Evolutionary conservation across 257 asterid species (phyloP).

Genomic region (Solanum sparsipilum): DNA sequence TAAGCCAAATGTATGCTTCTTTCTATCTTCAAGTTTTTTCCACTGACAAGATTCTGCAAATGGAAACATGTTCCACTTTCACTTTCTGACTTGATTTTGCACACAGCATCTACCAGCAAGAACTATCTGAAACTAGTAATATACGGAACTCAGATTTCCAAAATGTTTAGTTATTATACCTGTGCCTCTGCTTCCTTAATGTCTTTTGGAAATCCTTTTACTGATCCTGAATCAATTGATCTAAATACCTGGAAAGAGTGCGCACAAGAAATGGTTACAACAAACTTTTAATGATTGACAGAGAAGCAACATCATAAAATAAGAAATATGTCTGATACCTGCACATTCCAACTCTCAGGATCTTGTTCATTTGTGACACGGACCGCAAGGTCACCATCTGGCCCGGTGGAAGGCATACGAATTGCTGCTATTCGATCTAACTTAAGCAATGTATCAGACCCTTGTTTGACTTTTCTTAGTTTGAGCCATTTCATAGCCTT

Average conservation of each 20-base stretch:
- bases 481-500: constrained; percentile 89
- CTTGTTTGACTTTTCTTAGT: constrained; percentile 60
- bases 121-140: neutral
- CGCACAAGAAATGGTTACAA: neutral
- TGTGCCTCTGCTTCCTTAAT: constrained; percentile 46
- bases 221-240: constrained; percentile 91
- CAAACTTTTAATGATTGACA: neutral
- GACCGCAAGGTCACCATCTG: constrained; percentile 47
- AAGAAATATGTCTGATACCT: constrained; percentile 32
- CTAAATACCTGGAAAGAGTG: constrained; percentile 55
- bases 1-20: constrained; percentile 85
- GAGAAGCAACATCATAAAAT: neutral
- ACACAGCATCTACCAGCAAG: neutral
- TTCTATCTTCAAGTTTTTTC: constrained; percentile 73
- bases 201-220: constrained; percentile 83
- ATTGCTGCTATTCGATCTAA: constrained; percentile 88
- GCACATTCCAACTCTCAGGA: constrained; percentile 93
- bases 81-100: neutral
- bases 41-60: constrained; percentile 66
- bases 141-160: neutral
- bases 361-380: constrained; percentile 63
- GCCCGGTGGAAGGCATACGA: constrained; percentile 50
- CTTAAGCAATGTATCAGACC: constrained; percentile 72
- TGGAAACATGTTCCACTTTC: neutral
- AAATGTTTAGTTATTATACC: constrained; percentile 18